Conservation (phyloP, 1,139 yeast genomes). For the Kluyveromyces sp. region DNA sequence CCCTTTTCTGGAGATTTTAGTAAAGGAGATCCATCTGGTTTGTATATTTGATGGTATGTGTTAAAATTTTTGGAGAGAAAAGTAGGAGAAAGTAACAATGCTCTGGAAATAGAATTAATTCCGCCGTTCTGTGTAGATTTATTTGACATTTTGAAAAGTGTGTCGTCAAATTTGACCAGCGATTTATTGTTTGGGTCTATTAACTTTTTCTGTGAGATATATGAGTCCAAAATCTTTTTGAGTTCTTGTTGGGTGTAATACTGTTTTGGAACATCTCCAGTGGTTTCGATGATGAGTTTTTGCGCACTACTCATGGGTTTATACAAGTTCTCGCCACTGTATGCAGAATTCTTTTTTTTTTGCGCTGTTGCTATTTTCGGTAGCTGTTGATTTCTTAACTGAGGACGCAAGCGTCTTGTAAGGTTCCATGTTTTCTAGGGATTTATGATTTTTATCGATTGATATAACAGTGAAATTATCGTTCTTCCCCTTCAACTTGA, state of each 20-base stretch:
- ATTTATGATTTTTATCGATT: conserved; percentile 41
- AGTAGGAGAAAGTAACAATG: conserved; percentile 39
- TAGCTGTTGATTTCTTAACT: conserved; percentile 5
- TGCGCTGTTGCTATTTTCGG: conserved; percentile 6
- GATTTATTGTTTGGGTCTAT: conserved; percentile 43
- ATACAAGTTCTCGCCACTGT: conserved; percentile 36
- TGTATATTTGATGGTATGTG: conserved; percentile 48
- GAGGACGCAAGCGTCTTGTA: conserved; percentile 32
- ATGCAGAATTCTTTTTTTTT: neutral
- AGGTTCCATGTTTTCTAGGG: conserved; percentile 53
- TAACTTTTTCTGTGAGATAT: conserved; percentile 46
- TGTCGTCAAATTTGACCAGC: conserved; percentile 47
- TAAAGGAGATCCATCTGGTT: conserved; percentile 37
- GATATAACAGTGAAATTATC: conserved; percentile 60
- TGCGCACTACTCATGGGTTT: conserved; percentile 40
- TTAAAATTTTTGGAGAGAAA: conserved; percentile 46
- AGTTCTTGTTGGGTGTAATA: conserved; percentile 40
- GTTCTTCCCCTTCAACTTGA: conserved; percentile 63
- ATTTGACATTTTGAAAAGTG: conserved; percentile 28
- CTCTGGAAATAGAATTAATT: conserved; percentile 36
- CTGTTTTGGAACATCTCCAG: conserved; percentile 6
- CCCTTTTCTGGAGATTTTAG: conserved; percentile 48
- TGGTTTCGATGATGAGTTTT: neutral
- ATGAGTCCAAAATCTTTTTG: conserved; percentile 43
- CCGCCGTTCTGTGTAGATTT: conserved; percentile 24